Conservation (phyloP, 371 early-diverging fungal genomes). For the Mortierella polycephala region DNA sequence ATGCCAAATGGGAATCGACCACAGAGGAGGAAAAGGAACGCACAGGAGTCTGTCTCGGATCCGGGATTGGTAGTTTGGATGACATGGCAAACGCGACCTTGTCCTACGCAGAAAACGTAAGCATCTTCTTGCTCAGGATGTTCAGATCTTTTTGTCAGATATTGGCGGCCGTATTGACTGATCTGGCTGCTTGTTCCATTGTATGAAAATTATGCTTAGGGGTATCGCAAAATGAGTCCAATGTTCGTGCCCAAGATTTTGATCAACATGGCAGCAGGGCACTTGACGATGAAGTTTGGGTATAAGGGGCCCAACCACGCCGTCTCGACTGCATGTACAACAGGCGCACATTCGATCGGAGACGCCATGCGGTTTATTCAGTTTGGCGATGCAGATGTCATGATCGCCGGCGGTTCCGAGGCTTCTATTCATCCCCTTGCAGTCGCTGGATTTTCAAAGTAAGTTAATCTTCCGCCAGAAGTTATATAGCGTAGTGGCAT, state of each 20-base stretch:
- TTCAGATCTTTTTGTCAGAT: background rate
- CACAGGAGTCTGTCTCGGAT: conserved; percentile 34
- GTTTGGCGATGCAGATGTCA: conserved; percentile 94
- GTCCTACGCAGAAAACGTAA: conserved; percentile 67
- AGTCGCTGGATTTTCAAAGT: conserved; percentile 91
- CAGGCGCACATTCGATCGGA: conserved; percentile 94
- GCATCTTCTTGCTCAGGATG: background rate
- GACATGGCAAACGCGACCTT: conserved; percentile 76
- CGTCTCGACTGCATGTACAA: conserved; percentile 94
- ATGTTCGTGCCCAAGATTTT: conserved; percentile 92
- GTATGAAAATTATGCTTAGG: conserved; percentile 54
- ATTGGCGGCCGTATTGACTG: background rate
- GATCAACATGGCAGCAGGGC: conserved; percentile 95
- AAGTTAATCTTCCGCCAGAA: conserved; percentile 3
- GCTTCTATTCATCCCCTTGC: conserved; percentile 87
- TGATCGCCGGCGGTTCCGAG: conserved; percentile 96
- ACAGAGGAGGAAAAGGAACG: conserved; percentile 66
- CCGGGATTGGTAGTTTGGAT: conserved; percentile 85
- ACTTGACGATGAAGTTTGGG: conserved; percentile 89
- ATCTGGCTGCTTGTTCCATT: background rate
- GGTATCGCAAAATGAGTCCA: conserved; percentile 84
- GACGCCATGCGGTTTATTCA: conserved; percentile 94
- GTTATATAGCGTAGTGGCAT: no score
- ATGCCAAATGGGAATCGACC: conserved; percentile 78
- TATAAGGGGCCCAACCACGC: conserved; percentile 93